Evolutionary conservation across 2,329 filamentous ascomycete genomes (phyloP), one percentile per base, ranked within the genome.

Genomic region (Bipolaris gigantea): DNA sequence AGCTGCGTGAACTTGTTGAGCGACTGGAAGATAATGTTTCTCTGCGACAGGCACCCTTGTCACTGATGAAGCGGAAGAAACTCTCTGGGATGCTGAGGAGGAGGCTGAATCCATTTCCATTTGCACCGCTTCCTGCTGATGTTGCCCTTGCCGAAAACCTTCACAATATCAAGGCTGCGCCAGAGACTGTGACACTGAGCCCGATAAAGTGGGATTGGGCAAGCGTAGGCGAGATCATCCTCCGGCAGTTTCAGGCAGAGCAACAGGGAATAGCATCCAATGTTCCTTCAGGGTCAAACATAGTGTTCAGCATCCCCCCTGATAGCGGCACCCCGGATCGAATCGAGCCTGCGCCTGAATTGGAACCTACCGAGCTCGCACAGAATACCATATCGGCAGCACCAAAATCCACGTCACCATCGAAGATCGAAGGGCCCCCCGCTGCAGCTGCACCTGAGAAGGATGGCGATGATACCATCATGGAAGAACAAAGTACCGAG

Each of bases 1-100:
- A 74, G 48, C 48, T 73, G 40, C 67, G 64, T 44, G 70, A 73
- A 45, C 74, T 85, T 1, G 72, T 85, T 2, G 64, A 68, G 19
- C 74, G 77, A 23, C 67, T 87, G 3, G 73, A 82, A 50, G 85
- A 88, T 66, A 77, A 76, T 38, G 70, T 86, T 13, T 85, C 84
- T 9, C 67, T 81, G 21, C 71, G 78, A 36, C 81, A 83, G 61
- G 70, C 78, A 5, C 81, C 82, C 3, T 64, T 80, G 3, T 79
- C 79, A 36, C 75, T 75, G 23, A 77, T 79, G 56, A 81, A 79
- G 56, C 72, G 73, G 13, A 81, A 80, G 57, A 77, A 78, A 42
- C 73, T 86, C 11, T 77, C 81, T 11, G 77, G 75, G 40, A 75
- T 79, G 25, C 69, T 87, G n/a, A 81, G 78, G 62, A 77, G 76